These are phyloP conservation scores for Solanum pennellii DNA, from an alignment of 257 asterid species.

Conservation along the genomic window DNA sequence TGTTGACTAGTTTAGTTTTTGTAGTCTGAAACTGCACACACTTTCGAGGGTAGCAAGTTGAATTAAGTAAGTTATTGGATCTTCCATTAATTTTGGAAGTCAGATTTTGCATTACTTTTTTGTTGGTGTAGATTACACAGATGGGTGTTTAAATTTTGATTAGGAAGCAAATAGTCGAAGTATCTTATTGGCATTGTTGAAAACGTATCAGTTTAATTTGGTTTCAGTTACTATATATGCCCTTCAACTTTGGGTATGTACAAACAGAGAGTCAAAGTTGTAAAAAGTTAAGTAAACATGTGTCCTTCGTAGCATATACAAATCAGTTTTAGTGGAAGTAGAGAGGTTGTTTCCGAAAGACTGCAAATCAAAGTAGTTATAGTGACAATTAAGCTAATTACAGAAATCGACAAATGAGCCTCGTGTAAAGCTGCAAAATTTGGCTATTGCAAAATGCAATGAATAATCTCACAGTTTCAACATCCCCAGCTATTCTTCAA, in stretches of 20 bases:
- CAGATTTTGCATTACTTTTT: not conserved
- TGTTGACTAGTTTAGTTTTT: not conserved
- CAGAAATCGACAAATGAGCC: not conserved
- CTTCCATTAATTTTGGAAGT: not conserved
- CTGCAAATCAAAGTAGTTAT: no score
- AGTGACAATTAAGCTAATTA: not conserved
- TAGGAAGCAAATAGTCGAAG: not conserved
- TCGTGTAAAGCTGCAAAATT: not conserved
- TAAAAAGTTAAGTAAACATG: no score
- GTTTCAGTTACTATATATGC: no score
- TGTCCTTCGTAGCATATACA: no score
- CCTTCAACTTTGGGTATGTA: no score
- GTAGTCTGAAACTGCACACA: not conserved
- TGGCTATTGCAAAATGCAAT: not conserved
- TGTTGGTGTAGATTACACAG: not conserved
- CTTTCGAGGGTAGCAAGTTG: not conserved
- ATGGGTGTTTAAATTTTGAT: not conserved
- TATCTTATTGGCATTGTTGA: not conserved
- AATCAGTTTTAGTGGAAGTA: no score
- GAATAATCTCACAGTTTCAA: not conserved
- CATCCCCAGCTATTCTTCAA: not conserved
- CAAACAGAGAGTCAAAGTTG: no score
- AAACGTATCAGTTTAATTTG: no score
- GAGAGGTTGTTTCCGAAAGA: no score
- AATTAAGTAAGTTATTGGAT: not conserved